Percentiles rank a stretch among this genome's conserved stretches.
Evolutionary conservation across 2,329 filamentous ascomycete genomes (phyloP).

Genomic region (Verticillium tricorpus): DNA sequence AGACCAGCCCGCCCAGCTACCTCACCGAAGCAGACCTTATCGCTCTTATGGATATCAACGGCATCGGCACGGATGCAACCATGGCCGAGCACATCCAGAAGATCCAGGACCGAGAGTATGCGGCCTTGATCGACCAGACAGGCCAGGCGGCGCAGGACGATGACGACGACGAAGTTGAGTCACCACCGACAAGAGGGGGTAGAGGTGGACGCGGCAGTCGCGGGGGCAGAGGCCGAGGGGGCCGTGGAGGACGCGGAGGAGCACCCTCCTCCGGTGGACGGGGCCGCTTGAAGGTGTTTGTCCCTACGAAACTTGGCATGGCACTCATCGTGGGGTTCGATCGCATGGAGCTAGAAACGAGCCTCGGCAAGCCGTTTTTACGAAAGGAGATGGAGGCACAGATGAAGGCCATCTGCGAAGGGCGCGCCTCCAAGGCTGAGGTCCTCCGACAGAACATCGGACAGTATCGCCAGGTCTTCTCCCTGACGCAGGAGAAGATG

Average conservation of each 20-base stretch:
- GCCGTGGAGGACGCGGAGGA: constrained; percentile 36
- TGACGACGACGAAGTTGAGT: constrained; percentile 33
- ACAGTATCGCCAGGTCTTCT: constrained; percentile 83
- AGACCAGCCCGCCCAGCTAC: constrained; percentile 79
- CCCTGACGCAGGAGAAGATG: constrained; percentile 74
- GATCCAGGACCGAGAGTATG: constrained; percentile 87
- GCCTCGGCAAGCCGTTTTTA: constrained; percentile 90
- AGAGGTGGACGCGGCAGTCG: constrained; percentile 41
- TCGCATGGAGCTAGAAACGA: constrained; percentile 86
- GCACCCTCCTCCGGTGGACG: constrained; percentile 31
- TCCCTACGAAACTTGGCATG: constrained; percentile 86
- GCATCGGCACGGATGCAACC: constrained; percentile 95
- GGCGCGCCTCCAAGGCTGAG: constrained; percentile 65
- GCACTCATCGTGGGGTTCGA: constrained; percentile 94
- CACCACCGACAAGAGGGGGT: constrained; percentile 30
- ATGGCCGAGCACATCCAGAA: constrained; percentile 99
- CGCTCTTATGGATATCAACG: constrained; percentile 95
- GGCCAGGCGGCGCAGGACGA: constrained; percentile 31
- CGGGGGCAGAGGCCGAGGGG: constrained; percentile 33
- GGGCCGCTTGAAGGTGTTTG: constrained; percentile 71
- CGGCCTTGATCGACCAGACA: constrained; percentile 54
- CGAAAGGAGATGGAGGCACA: constrained; percentile 96
- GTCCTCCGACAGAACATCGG: constrained; percentile 80
- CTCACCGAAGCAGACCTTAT: constrained; percentile 95
- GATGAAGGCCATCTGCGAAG: constrained; percentile 96